Evolutionary conservation across 768 basidiomycete species (phyloP).

Genomic region (Tremella mesenterica): DNA sequence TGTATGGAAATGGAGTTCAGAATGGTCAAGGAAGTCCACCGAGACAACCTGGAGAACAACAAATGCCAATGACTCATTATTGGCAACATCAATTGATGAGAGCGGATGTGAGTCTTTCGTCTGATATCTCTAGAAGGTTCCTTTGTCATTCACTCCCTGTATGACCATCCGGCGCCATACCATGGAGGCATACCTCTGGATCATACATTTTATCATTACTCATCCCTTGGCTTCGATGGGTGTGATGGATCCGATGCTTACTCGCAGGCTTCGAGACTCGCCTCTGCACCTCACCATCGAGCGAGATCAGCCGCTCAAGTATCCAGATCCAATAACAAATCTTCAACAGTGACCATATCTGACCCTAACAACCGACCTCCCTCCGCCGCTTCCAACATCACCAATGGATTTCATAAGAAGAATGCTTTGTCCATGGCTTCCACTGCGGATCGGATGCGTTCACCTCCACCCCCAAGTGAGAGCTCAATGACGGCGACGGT

Average conservation of each 20-base stretch:
- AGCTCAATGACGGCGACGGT: constrained; percentile 53
- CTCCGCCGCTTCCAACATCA: constrained; percentile 38
- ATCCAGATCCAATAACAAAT: constrained; percentile 65
- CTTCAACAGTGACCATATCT: constrained; percentile 81
- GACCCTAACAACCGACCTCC: constrained; percentile 60
- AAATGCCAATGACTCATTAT: constrained; percentile 56
- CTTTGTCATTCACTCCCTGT: no score
- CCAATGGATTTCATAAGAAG: constrained; percentile 34
- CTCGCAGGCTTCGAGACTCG: constrained; percentile 66
- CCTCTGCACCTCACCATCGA: constrained; percentile 83
- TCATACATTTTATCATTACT: constrained; percentile 17
- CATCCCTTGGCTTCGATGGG: no score
- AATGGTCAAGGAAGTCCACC: constrained; percentile 28
- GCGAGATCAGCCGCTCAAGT: constrained; percentile 93
- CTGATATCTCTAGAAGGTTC: not conserved
- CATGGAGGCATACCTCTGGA: constrained; percentile 6
- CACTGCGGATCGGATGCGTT: constrained; percentile 32
- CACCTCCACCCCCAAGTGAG: constrained; percentile 29
- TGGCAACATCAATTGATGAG: constrained; percentile 93
- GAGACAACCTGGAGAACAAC: constrained; percentile 16
- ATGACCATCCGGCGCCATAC: no score
- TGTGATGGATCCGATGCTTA: no score
- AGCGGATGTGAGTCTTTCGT: constrained; percentile 66
- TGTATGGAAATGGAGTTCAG: constrained; percentile 10
- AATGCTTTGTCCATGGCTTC: constrained; percentile 36